Evolutionary conservation across 2,329 filamentous ascomycete species (phyloP), one percentile per base, ranked within the genome.

Genomic region (Aspergillus sp.): DNA sequence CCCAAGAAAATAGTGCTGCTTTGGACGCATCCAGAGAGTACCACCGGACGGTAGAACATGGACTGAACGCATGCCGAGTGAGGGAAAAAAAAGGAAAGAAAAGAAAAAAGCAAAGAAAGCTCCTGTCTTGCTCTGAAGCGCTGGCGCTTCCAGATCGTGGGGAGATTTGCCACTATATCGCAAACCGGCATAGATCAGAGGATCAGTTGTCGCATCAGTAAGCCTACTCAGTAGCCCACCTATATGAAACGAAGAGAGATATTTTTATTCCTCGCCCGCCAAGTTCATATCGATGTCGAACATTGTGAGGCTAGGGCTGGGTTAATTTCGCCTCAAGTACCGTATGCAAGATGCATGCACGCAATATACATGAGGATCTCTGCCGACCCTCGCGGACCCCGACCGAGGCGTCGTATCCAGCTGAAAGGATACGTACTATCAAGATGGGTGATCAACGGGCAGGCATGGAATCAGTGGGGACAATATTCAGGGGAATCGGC

Each of bases 111-210:
- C 56, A 56, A 53, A 54, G 35, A 57, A 39, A 40, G 37, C 14
- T 50, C 39, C 43, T 53, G 19, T 46, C 50, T 56, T 45, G 43
- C 54, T 49, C 37, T 52, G 47, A 41, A 23, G 55, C 50, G 58
- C 58, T 55, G 57, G 54, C 57, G 57, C 60, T 64, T 61, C 62
- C 58, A 65, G 62, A 67, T 70, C 66, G 66, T 68, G 67, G 66
- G 64, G 63, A 64, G 61, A 60, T 63, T 64, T 63, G 56, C 64
- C 62, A 64, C 64, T 66, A 31, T 56, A 50, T 52, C n/a, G 17
- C 45, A 58, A 59, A 61, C 48, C 49, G 44, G 43, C 44, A 45
- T 31, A 50, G 56, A 52, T 56, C 60, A 62, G 48, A 58, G 56
- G 62, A 62, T 61, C 49, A 57, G 27, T 31, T 58, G 56, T 63